Base-by-base conservation (phyloP, 225 moss, liverwort and hornwort genomes). In the Pleurozium schreberi region DNA sequence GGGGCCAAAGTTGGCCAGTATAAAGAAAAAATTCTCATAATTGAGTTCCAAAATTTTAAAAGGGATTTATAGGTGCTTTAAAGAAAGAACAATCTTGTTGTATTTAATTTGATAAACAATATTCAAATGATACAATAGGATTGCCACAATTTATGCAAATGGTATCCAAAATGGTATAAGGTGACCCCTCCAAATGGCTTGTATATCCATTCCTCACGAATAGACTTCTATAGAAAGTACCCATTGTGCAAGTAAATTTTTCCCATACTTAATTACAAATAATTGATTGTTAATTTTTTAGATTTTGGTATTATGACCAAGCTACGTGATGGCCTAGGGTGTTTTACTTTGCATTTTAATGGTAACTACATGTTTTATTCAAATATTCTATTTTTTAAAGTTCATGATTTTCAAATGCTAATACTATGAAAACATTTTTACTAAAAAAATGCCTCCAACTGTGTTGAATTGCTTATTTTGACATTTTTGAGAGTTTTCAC, bases 121-220 rank as follows among this genome's bases (percentile, higher is more conserved):
- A 43, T 71, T 14, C 43, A 27, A 71, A 71, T 71, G 27, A 3
- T 71, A 43, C 10, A 43, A 71, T 70, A 42, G 26, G 27, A 0
- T 27, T 27, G 16, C 9, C 1, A 43, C 14, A 43, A 43, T 71
- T 43, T 27, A 27, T 71, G 3, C 43, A n/a, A n/a, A n/a, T n/a
- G n/a, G n/a, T n/a, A n/a, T n/a, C n/a, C n/a, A n/a, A 71, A 71
- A 43, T 27, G 26, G 16, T 15, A 12, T 40, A 70, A 40, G 43
- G 9, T 42, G 15, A 14, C 14, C 14, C 8, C 23, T n/a, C 42
- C 3, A 25, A 70, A 25, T 1, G 1, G 9, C 25, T 0, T 0
- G 0, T 12, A 13, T 14, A 26, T 0, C 9, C 27, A 71, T 27
- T 42, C 3, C 0, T 43, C 0, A 14, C 26, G 26, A 70, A 0